Evolutionary conservation across 257 asterid genomes (phyloP).

Genomic region (Rubia yunnanensis): DNA sequence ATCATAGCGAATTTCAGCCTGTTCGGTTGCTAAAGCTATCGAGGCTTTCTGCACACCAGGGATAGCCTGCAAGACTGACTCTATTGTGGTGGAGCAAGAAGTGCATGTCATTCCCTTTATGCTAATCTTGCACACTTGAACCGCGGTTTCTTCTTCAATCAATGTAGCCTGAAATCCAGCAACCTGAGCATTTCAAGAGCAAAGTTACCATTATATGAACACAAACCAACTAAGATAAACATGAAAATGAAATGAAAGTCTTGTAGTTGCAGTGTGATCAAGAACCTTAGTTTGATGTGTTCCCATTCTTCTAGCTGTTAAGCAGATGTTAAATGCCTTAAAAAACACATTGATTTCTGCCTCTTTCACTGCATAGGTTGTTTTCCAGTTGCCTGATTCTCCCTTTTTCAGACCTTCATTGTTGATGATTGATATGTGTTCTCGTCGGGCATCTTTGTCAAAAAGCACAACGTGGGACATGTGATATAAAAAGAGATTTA

Average conservation of each 20-base stretch:
- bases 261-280: neutral
- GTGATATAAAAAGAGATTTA: neutral
- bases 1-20: slow-evolving; percentile 34
- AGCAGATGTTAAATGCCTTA: too few relatives aligned
- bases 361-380: neutral
- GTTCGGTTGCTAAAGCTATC: slow-evolving; percentile 36
- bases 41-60: slow-evolving; percentile 28
- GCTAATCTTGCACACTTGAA: slow-evolving; percentile 26
- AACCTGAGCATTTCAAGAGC: slow-evolving; percentile 12
- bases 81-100: slow-evolving; percentile 33
- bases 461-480: neutral
- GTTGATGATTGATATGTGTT: neutral
- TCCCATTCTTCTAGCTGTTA: neutral
- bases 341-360: neutral
- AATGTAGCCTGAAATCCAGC: slow-evolving; percentile 25
- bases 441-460: neutral
- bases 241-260: neutral
- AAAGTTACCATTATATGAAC: too few relatives aligned
- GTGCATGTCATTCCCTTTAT: slow-evolving; percentile 39
- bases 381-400: neutral
- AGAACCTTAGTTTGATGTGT: neutral
- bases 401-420: too few relatives aligned
- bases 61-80: slow-evolving; percentile 21
- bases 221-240: neutral
- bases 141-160: slow-evolving; percentile 18